Base-by-base conservation (phyloP, 306 rosid genomes). In the Clitoria ternatea region DNA sequence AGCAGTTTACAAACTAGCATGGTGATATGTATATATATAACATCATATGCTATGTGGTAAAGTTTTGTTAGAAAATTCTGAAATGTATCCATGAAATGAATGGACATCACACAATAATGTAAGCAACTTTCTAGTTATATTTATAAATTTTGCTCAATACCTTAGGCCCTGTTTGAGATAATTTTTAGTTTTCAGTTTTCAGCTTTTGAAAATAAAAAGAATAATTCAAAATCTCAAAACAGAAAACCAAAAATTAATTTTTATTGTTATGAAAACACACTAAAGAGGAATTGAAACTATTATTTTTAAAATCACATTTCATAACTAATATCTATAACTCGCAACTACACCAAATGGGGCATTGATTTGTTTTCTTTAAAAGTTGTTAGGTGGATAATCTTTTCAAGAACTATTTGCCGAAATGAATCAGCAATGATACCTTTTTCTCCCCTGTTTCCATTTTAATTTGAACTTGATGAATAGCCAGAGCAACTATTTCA, bases 401-500 rank as follows among this genome's bases (percentile, higher is more conserved):
- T 30, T 36, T 43, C 23, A 23, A 56, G 52, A 66, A 56, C 60
- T 59, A 18, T 70, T 20, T 70, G n/a, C 72, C 74, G 71, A 69
- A 45, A 53, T 69, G 54, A 43, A 40, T 72, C 61, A 48, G 63
- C 62, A 69, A 45, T 76, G 55, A 69, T 47, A 32, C 23, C 18
- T 66, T 50, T 54, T 68, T 57, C 7, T 36, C 66, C 39, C 69
- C 20, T 35, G 68, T 43, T 77, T 67, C 76, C 76, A 61, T 73
- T 76, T 75, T 87, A 65, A 81, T 82, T 84, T 82, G 72, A 82
- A 75, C 76, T 83, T 78, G 85, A 83, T 79, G 72, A 85, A 89
- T 82, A 94, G 99, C 99, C 99, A 77, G 99, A 94, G 92, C 95
- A 83, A 82, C 91, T 94, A 79, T 94, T 94, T 88, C 97, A 84